Base-by-base conservation (phyloP, 2,329 filamentous ascomycete species). In the Fusarium palustre region DNA sequence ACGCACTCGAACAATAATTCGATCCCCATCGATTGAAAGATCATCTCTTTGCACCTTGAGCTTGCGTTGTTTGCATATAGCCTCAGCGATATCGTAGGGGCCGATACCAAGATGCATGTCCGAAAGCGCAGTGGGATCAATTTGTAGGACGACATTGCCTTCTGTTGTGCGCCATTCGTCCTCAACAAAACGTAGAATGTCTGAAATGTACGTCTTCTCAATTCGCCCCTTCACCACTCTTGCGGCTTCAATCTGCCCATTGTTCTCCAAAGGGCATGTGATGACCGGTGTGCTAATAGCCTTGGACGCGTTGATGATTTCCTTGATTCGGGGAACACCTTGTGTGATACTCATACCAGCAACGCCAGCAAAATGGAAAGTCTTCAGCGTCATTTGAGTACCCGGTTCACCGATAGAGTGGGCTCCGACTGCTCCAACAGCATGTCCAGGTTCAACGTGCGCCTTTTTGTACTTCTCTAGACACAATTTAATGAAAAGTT, bases 351-450 rank as follows among this genome's bases (percentile, higher is more conserved):
- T 97, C 96, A 99, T 98, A 79, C 95, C 95, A 43, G 96, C 96
- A 69, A 99, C 96, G 92, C 96, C 96, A 77, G 96, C 96, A 84
- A 99, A 99, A 91, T 98, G 96, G 89, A 98, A 98, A 77, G 96
- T 98, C 83, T 98, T 98, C 69, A 99, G 83, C 2, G 96, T 99
- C 96, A 99, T 99, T 80, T 99, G 96, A 1, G 96, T 99, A 78
- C 96, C 96, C 0, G 96, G 96, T 77, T 99, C 96, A 81, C 96
- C 96, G 74, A 99, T 99, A 2, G 95, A 98, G 79, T 99, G 96
- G 2, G 96, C 96, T 70, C 96, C 96, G 38, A 98, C 94, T 18
- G 96, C 96, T 67, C 96, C 96, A 1, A 99, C 96, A 7, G 96
- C 94, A 76, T 98, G 95, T 4, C 96, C 96, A 15, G 96, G 94